Conservation (phyloP, 352 stramenopile genomes). For the Poterioochromonas sp. region DNA sequence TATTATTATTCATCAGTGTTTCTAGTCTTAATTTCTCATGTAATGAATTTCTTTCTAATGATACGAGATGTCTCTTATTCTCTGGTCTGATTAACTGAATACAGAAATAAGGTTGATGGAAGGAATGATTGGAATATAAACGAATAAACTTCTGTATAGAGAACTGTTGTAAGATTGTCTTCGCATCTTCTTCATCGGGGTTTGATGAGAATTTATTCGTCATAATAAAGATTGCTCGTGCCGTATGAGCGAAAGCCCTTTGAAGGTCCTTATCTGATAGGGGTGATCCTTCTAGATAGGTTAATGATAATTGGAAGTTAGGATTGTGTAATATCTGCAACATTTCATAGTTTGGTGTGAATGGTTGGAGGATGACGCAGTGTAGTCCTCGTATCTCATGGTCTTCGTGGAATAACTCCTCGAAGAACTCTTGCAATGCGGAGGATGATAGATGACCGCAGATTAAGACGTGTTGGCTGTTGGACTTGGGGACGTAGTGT, state of each 20-base stretch:
- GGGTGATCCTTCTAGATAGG: constrained; percentile 12
- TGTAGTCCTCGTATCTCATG: not conserved
- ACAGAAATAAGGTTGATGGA: not conserved
- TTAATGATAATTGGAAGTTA: not conserved
- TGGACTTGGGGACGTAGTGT: not conserved
- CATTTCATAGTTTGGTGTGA: constrained; percentile 2
- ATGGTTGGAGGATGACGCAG: not conserved
- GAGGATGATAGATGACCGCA: constrained; percentile 18
- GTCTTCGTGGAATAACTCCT: constrained; percentile 31
- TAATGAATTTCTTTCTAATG: no score
- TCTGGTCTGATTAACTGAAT: constrained; percentile 33
- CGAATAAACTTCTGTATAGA: constrained; percentile 5
- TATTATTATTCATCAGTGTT: no score
- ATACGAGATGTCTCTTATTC: constrained; percentile 24
- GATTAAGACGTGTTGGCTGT: not conserved
- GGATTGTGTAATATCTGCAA: constrained; percentile 6
- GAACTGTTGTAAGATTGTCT: constrained; percentile 32
- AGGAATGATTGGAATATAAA: not conserved
- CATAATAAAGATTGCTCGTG: constrained; percentile 11
- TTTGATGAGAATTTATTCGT: constrained; percentile 25
- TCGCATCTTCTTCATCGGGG: constrained; percentile 27
- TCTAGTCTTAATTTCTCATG: no score
- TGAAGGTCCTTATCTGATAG: constrained; percentile 26
- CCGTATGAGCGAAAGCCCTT: not conserved
- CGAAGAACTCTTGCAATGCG: constrained; percentile 22